Base-by-base conservation (phyloP, 2,329 filamentous ascomycete genomes). In the Leptographium wingfieldii region DNA sequence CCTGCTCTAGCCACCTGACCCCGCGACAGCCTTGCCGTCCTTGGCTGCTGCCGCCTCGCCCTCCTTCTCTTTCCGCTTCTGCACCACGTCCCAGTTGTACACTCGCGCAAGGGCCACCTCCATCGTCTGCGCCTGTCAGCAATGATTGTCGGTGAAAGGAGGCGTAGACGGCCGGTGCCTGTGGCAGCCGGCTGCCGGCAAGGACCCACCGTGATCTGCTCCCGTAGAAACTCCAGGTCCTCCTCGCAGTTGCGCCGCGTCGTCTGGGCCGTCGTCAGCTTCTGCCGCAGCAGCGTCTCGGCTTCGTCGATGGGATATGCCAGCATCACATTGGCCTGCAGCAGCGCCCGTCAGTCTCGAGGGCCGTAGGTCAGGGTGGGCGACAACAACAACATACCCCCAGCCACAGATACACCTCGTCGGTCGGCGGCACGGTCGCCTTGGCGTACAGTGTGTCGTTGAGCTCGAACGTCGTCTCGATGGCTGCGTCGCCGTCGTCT, bases 41-140 rank as follows among this genome's bases (percentile, higher is more conserved):
- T 73, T 73, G 31, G 31, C 22, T 61, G 70, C 61, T 74, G 48
- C 73, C 57, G 77, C 84, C 63, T 84, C 81, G 48, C 87, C 85
- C 3, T 75, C 78, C 72, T 91, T 94, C 63, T 96, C 91, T 77
- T 96, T 96, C 67, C 94, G 81, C 74, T 95, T 90, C 77, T 96
- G 89, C 52, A 92, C 90, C 5, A 99, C 91, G 69, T 99, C 94
- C 92, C 94, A 97, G 73, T 99, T 99, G 74, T 99, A 97, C n/a
- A 99, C 92, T 65, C 94, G 82, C 27, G 94, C 94, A 49, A 92
- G 91, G 4, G 94, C 94, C 40, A 99, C 94, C 73, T 99, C 94
- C 78, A 99, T 86, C 0, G 92, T 96, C 90, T 95, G 66, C 9
- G n/a, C 51, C 29, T 60, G 9, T 61, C 63, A 43, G 38, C 6